Conservation (phyloP, 2,329 filamentous ascomycete genomes). For the Arthrobotrys conoides region DNA sequence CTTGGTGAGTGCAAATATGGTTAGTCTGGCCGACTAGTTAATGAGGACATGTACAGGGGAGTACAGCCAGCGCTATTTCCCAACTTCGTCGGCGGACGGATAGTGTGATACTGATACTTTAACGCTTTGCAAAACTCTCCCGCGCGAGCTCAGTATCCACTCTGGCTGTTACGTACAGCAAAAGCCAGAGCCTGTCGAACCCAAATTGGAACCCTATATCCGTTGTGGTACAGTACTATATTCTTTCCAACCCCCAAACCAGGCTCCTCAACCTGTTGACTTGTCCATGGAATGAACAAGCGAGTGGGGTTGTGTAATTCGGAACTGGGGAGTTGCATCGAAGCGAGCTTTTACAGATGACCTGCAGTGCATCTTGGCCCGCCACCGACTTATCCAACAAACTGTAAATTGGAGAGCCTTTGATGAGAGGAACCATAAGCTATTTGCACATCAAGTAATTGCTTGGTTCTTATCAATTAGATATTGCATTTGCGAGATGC, state of each 20-base stretch:
- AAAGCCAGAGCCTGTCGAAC: slow-evolving; percentile 10
- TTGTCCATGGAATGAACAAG: slow-evolving; percentile 19
- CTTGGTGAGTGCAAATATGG: background rate
- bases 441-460: background rate
- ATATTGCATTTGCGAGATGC: background rate
- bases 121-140: slow-evolving; percentile 1
- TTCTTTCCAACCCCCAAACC: slow-evolving; percentile 8
- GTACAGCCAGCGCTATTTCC: slow-evolving; percentile 9
- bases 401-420: background rate
- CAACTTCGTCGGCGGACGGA: slow-evolving; percentile 31
- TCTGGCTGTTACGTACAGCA: slow-evolving; percentile 14
- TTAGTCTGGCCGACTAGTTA: background rate
- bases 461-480: slow-evolving; percentile 1
- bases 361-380: slow-evolving; percentile 40
- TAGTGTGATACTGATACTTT: slow-evolving; percentile 28
- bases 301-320: slow-evolving; percentile 36
- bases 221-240: background rate
- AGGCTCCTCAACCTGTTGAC: slow-evolving; percentile 3
- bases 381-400: slow-evolving; percentile 20
- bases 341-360: slow-evolving; percentile 47
- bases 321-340: slow-evolving; percentile 40
- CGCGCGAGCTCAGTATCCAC: slow-evolving; percentile 11
- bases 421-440: background rate
- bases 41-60: slow-evolving; percentile 1
- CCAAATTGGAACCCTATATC: slow-evolving; percentile 4